These are phyloP conservation scores for Fusarium newnesense DNA, from an alignment of 2,329 filamentous ascomycete species.

Conservation along the genomic window DNA sequence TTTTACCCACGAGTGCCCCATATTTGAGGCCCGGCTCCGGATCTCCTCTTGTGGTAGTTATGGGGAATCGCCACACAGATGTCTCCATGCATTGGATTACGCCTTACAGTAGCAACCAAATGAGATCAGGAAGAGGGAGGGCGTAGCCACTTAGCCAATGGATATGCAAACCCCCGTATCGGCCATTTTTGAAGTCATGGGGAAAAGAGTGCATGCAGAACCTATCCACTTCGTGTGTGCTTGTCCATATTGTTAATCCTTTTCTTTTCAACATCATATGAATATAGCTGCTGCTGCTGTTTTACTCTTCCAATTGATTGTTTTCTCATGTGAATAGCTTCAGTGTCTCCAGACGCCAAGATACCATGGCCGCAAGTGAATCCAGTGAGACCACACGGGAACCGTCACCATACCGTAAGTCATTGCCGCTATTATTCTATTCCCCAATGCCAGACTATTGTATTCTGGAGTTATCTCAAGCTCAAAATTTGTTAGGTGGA, in stretches of 20 bases:
- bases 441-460: not conserved
- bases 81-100: not conserved
- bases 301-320: not conserved
- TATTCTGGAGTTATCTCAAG: not conserved
- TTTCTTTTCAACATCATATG: constrained; percentile 9
- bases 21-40: constrained; percentile 43
- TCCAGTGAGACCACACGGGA: constrained; percentile 44
- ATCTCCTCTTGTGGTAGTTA: not conserved
- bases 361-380: constrained; percentile 40
- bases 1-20: constrained; percentile 19
- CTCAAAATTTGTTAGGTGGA: constrained; percentile 39
- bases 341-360: constrained; percentile 3
- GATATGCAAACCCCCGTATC: constrained; percentile 11
- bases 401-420: constrained; percentile 43
- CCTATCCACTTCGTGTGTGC: constrained; percentile 20
- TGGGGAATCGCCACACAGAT: not conserved
- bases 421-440: not conserved
- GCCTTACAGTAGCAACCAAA: not conserved
- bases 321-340: constrained; percentile 32
- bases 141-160: constrained; percentile 27
- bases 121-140: not conserved
- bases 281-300: not conserved
- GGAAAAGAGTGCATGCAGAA: constrained; percentile 10
- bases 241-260: constrained; percentile 1
- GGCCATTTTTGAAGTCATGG: constrained; percentile 23